Conservation (phyloP, 148 eudicot genomes). For the Rhododendron williamsianum region DNA sequence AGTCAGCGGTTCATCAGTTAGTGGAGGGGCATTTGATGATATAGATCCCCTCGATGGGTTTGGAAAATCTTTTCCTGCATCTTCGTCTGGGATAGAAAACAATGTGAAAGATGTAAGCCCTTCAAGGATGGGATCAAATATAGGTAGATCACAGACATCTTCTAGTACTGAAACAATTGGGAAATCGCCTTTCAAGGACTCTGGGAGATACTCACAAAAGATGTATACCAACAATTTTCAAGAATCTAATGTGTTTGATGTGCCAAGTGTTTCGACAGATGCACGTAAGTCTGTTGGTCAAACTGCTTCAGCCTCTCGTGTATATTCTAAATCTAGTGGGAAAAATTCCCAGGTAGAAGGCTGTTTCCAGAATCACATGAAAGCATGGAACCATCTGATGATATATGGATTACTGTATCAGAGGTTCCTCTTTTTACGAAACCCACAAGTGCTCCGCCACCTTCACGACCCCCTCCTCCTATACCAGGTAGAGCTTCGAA, state of each 20-base stretch:
- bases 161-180: slow-evolving; percentile 32
- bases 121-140: slow-evolving; percentile 30
- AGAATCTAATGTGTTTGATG: slow-evolving; percentile 65
- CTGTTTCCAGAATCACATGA: slow-evolving; percentile 46
- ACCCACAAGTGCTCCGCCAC: slow-evolving; percentile 90
- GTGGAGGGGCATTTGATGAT: slow-evolving; percentile 57
- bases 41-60: slow-evolving; percentile 61
- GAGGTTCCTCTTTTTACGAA: slow-evolving; percentile 93
- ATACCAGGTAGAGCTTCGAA: slow-evolving; percentile 53
- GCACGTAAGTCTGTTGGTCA: slow-evolving; percentile 44
- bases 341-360: slow-evolving; percentile 30
- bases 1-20: slow-evolving; percentile 31
- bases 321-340: slow-evolving; percentile 28
- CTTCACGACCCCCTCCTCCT: slow-evolving; percentile 94
- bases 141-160: slow-evolving; percentile 29
- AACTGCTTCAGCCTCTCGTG: slow-evolving; percentile 44
- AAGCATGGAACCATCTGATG: slow-evolving; percentile 44
- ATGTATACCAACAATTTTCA: slow-evolving; percentile 42
- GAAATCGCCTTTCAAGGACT: slow-evolving; percentile 47
- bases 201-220: slow-evolving; percentile 48
- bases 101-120: slow-evolving; percentile 47
- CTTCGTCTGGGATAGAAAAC: slow-evolving; percentile 38
- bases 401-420: slow-evolving; percentile 87
- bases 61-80: slow-evolving; percentile 53
- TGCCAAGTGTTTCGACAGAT: slow-evolving; percentile 53